Percentiles rank a stretch among this genome's conserved stretches.
Evolutionary conservation across 345 rosid species (phyloP).

Genomic region (Eucalyptus grandis): DNA sequence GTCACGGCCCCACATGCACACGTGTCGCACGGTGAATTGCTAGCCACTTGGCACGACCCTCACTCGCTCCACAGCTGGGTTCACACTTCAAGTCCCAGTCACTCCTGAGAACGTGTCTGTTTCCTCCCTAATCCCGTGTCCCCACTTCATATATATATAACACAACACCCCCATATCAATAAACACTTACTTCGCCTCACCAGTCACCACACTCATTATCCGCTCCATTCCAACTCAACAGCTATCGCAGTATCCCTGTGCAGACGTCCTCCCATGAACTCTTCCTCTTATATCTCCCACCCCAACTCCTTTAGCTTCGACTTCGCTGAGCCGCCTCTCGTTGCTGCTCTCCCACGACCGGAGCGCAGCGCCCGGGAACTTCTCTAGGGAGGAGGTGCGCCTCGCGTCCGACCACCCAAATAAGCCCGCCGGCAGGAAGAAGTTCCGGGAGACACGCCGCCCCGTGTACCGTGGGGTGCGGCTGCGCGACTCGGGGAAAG

Average conservation of each 20-base stretch:
- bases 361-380: background rate
- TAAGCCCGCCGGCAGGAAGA: conserved; percentile 75
- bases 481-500: conserved; percentile 55
- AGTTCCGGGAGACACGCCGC: conserved; percentile 76
- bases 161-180: no score
- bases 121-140: no score
- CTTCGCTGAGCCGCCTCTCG: background rate
- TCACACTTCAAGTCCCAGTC: no score
- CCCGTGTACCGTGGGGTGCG: conserved; percentile 81
- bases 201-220: no score
- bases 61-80: no score
- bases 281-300: background rate
- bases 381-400: conserved; percentile 39
- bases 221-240: background rate
- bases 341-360: conserved; percentile 6
- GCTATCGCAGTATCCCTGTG: background rate
- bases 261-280: conserved; percentile 1
- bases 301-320: background rate
- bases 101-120: no score
- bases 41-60: no score
- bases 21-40: no score
- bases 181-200: no score
- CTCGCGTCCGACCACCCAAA: conserved; percentile 67
- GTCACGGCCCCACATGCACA: no score
- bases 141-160: no score